Percentiles rank a stretch among this genome's conserved stretches.
Evolutionary conservation across 768 basidiomycete species (phyloP).

Genomic region (Boletus tomentosulus): DNA sequence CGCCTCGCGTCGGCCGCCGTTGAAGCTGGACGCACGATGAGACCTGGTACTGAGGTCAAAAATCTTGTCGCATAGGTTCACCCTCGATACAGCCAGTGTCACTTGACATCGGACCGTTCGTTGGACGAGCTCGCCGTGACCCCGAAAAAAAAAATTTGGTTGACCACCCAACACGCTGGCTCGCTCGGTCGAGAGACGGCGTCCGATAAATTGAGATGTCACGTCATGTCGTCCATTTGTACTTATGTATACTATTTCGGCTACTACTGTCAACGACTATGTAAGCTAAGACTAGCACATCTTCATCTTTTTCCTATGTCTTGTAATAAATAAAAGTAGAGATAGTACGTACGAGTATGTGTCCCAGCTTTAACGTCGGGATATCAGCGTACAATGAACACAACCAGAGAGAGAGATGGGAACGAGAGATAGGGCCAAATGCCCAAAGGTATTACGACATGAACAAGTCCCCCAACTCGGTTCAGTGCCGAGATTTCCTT

Average conservation of each 20-base stretch:
- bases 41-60: background rate
- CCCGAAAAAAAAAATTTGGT: background rate
- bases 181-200: background rate
- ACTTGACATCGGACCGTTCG: background rate
- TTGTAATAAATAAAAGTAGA: background rate
- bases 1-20: too few species aligned
- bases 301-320: background rate
- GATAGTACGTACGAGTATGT: background rate
- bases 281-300: background rate
- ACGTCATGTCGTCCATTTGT: background rate
- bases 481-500: conserved; percentile 10
- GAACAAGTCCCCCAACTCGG: background rate
- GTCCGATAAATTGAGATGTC: background rate
- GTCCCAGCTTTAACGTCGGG: background rate
- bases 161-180: background rate
- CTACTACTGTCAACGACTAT: background rate
- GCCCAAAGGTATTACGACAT: background rate
- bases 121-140: background rate
- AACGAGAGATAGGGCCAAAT: background rate
- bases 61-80: background rate
- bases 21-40: too few species aligned
- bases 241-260: background rate
- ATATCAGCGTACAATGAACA: background rate
- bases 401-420: background rate
- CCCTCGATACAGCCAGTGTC: background rate